phyloP scores from a whole-genome alignment of 441 rosid genomes.

The Pelargonium fulgidum region DNA sequence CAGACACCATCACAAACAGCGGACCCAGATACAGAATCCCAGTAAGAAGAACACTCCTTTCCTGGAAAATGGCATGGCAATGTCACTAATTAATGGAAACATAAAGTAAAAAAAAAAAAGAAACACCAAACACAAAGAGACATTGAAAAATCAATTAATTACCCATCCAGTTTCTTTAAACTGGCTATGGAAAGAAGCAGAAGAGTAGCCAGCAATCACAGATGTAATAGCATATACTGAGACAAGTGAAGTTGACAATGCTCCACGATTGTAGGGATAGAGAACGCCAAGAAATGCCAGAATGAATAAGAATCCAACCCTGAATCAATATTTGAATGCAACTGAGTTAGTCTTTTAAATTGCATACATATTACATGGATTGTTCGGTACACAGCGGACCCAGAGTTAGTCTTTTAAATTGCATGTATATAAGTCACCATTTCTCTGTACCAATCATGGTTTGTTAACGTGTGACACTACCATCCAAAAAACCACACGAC shows the following conservation, averaged over 20 bases:
- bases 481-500: neutral
- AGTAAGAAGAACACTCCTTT: slow-evolving; percentile 51
- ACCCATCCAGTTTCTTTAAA: slow-evolving; percentile 70
- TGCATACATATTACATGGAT: neutral
- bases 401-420: too few species aligned
- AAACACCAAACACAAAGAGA: slow-evolving; percentile 8
- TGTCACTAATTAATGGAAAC: slow-evolving; percentile 3
- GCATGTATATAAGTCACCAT: neutral
- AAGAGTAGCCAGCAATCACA: slow-evolving; percentile 53
- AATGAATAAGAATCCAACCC: slow-evolving; percentile 47
- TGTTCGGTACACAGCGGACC: neutral
- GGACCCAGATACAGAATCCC: slow-evolving; percentile 61
- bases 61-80: slow-evolving; percentile 36
- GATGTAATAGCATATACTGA: slow-evolving; percentile 53
- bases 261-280: slow-evolving; percentile 69
- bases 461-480: neutral
- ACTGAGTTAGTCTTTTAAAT: neutral
- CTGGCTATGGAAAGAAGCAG: slow-evolving; percentile 59
- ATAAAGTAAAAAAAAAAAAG: neutral
- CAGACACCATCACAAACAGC: slow-evolving; percentile 33
- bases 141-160: slow-evolving; percentile 14
- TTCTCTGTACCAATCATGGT: neutral
- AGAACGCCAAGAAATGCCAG: slow-evolving; percentile 55
- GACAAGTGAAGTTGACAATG: slow-evolving; percentile 49
- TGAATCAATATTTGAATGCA: slow-evolving; percentile 24